A percentile compares a stretch with the other conserved stretches of the same genome.
Conservation (phyloP, 495 filamentous ascomycete species). For the Stereocaulon alpinum region DNA sequence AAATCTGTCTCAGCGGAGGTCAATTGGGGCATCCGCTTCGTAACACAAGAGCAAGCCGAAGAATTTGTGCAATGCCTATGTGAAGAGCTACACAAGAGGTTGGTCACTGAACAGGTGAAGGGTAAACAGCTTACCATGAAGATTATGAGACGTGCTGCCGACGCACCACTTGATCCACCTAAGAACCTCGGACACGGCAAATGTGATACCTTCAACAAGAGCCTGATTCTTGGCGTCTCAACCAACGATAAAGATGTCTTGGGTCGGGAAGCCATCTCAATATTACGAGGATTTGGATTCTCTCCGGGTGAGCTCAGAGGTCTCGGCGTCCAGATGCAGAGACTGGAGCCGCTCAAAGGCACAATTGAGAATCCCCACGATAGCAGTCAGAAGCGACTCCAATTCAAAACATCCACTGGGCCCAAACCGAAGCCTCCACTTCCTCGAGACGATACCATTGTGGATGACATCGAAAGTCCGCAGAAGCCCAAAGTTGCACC, state of each 20-base stretch:
- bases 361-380: conserved; percentile 32
- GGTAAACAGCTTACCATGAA: conserved; percentile 85
- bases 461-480: conserved; percentile 53
- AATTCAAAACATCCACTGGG: conserved; percentile 36
- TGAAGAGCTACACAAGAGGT: conserved; percentile 66
- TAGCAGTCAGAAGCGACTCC: conserved; percentile 54
- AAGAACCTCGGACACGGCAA: conserved; percentile 95
- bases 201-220: conserved; percentile 89
- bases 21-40: conserved; percentile 96
- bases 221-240: conserved; percentile 65
- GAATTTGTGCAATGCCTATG: conserved; percentile 77
- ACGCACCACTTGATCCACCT: conserved; percentile 83
- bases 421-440: conserved; percentile 23
- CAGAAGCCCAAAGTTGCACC: conserved; percentile 43
- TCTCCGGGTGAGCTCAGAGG: conserved; percentile 85
- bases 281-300: conserved; percentile 71
- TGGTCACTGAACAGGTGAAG: conserved; percentile 74
- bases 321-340: conserved; percentile 83
- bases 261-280: conserved; percentile 68
- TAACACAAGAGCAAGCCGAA: conserved; percentile 79
- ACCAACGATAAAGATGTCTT: conserved; percentile 63
- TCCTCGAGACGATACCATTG: conserved; percentile 36
- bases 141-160: conserved; percentile 73
- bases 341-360: conserved; percentile 66
- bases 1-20: conserved; percentile 95